Evolutionary conservation across 108 stramenopile genomes (phyloP), one percentile per base, ranked within the genome.

Genomic region (Fistulifera solaris): DNA sequence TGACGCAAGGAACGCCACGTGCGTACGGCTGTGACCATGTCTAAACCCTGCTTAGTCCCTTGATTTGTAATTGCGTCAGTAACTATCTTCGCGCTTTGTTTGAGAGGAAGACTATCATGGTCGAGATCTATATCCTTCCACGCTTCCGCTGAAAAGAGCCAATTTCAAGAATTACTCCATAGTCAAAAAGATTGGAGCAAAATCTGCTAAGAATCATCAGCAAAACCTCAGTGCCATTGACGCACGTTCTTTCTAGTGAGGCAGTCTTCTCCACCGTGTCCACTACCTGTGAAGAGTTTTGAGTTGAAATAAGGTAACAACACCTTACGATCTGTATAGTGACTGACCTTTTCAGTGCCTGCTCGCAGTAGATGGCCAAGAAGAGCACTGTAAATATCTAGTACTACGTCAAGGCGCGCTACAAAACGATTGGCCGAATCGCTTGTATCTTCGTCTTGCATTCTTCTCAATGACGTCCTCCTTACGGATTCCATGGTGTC

Each of bases 1-100:
- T 87, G 76, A 14, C 83, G 62, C 16, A 91, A 58, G 31, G 77
- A 80, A n/a, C 79, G 52, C 89, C 89, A 91, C 46, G 77, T 78
- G 21, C 54, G 67, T 18, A 83, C 80, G 28, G 89, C 89, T 19
- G 74, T 52, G 10, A 74, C 27, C 67, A 87, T 68, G 43, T 83
- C 76, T 19, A 84, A 54, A 3, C 76, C 80, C 31, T n/a, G n/a
- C 27, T 66, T 59, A 0, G 69, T 45, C 11, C 81, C 77, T 51
- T 78, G 80, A 6, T 77, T 77, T 13, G 84, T 60, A 51, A 86
- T 84, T 10, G 83, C 72, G 58, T 83, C 71, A 10, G 83, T 85
- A n/a, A 90, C 82, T 4, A 90, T 53, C 51, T 59, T 69, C 5
- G 89, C 89, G 45, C 80, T 81, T 45, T 77, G 65, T 58, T 87